Base-by-base conservation (phyloP, 768 basidiomycete genomes). In the Podaxis sp. region DNA sequence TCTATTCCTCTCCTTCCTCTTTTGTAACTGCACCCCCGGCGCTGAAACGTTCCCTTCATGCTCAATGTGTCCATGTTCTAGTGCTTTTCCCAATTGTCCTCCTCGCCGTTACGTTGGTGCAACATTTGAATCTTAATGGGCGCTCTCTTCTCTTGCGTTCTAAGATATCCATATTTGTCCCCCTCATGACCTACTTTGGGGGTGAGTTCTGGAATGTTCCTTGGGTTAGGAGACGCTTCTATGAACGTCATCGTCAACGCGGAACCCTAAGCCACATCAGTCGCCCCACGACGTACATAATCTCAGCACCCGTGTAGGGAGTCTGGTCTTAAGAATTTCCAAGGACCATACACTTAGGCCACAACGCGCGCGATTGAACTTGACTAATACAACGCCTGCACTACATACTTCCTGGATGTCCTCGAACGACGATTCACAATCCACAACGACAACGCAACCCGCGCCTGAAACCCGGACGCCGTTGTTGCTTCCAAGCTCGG, bases 241-340 rank as follows among this genome's bases (percentile, higher is more conserved):
- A 39, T 58, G 19, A 38, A 62, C 52, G 39, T 62, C 38, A 54
- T 54, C 52, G 61, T 38, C n/a, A 36, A 5, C 26, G 28, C 28
- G 6, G 28, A 30, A 30, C 28, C 28, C 28, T 30, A 30, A 30
- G 28, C 28, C 28, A 30, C 28, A 30, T 6, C 28, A 33, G 33
- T 33, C 33, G 33, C 8, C 8, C 28, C 33, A 8, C 30, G 30
- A 33, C 30, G 8, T 33, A 33, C 33, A 33, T 33, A 33, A 33
- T 33, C 33, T 33, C 8, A 33, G 33, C 33, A 33, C 33, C 8
- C 33, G 33, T 3, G 8, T 33, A 9, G 33, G 8, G 33, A 8
- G 33, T 33, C 33, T 33, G 2, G 33, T 33, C 33, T 33, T 33
- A 33, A 33, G 30, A 33, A 28, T 28, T 28, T 30, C 28, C 28